phyloP scores from a whole-genome alignment of 805 yeast species.

The Candida yuanshanica region DNA sequence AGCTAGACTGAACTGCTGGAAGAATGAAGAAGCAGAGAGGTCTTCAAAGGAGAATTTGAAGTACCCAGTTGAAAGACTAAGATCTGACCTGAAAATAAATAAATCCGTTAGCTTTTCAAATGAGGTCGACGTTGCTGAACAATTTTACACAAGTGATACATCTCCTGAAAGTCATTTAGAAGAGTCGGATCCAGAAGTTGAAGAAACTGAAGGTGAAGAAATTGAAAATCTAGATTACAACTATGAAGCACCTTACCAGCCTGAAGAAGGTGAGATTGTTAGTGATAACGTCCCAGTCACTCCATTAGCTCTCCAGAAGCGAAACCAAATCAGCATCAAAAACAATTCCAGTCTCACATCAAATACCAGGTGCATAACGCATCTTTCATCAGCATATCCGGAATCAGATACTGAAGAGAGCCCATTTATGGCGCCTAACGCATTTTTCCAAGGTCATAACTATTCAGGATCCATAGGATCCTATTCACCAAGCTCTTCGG shows the following conservation, averaged over 20 bases:
- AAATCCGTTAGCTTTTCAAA: conserved; percentile 22
- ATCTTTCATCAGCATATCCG: background rate
- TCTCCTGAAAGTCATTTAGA: conserved; percentile 21
- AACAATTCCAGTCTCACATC: background rate
- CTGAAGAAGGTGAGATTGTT: conserved; percentile 15
- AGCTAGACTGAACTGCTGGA: conserved; percentile 88
- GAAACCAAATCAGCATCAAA: background rate
- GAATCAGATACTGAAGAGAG: conserved; percentile 21
- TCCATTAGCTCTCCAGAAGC: conserved; percentile 10
- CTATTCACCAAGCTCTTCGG: conserved; percentile 41
- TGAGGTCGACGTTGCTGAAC: conserved; percentile 10
- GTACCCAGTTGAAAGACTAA: conserved; percentile 2
- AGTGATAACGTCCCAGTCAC: conserved; percentile 20
- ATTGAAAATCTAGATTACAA: conserved; percentile 12
- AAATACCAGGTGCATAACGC: conserved; percentile 1
- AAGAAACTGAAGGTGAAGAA: conserved; percentile 6
- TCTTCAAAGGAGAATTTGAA: conserved; percentile 10
- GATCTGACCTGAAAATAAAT: conserved; percentile 4
- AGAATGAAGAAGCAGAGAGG: conserved; percentile 59
- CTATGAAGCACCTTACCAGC: conserved; percentile 7
- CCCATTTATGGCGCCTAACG: conserved; percentile 24
- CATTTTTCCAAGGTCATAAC: conserved; percentile 26
- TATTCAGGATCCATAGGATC: conserved; percentile 38
- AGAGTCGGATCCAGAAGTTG: conserved; percentile 11
- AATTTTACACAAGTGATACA: conserved; percentile 4